A percentile compares a stretch with the other conserved stretches of the same genome.
Conservation (phyloP, 2,329 filamentous ascomycete genomes). For the Fusarium mangiferae region DNA sequence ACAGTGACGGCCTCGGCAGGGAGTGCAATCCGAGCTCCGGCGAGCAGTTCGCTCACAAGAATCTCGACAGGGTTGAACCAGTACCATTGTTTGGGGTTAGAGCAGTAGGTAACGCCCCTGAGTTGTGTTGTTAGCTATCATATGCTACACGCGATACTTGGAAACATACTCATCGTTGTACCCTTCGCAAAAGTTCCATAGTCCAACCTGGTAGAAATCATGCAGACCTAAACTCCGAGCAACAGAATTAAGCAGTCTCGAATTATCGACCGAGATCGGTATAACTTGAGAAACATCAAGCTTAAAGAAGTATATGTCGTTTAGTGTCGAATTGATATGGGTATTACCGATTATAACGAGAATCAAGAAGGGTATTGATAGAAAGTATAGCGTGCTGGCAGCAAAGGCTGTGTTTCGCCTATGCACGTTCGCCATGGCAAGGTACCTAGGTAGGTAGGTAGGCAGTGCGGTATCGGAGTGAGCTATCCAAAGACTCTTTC, state of each 20-base stretch:
- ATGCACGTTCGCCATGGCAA: slow-evolving; percentile 40
- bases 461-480: neutral
- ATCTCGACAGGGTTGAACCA: slow-evolving; percentile 94
- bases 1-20: slow-evolving; percentile 79
- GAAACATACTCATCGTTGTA: slow-evolving; percentile 69
- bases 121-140: slow-evolving; percentile 51
- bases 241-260: slow-evolving; percentile 84
- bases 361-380: slow-evolving; percentile 81
- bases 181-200: slow-evolving; percentile 94
- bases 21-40: slow-evolving; percentile 84
- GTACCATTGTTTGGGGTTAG: slow-evolving; percentile 74
- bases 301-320: slow-evolving; percentile 83
- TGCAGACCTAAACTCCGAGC: slow-evolving; percentile 87
- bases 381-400: slow-evolving; percentile 75
- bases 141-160: neutral
- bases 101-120: slow-evolving; percentile 81
- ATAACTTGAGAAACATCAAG: slow-evolving; percentile 87
- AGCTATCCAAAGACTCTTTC: slow-evolving; percentile 18
- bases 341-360: slow-evolving; percentile 83
- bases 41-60: slow-evolving; percentile 79
- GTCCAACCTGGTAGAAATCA: slow-evolving; percentile 92
- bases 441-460: neutral
- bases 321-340: slow-evolving; percentile 68
- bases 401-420: slow-evolving; percentile 71
- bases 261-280: slow-evolving; percentile 75